phyloP scores from a whole-genome alignment of 129 eudicot species.

The Lactuca sativa region DNA sequence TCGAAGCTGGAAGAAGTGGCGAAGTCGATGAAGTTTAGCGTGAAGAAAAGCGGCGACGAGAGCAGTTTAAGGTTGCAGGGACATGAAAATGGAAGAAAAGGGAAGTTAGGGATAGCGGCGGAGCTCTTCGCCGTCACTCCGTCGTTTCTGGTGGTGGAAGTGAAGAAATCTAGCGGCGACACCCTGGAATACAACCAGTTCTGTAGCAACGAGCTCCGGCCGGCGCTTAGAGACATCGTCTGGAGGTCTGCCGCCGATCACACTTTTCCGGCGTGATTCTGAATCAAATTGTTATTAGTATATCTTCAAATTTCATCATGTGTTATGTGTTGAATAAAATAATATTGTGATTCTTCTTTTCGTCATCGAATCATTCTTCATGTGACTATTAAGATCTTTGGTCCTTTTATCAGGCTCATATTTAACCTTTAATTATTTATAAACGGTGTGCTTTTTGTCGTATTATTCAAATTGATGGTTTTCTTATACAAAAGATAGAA shows the following conservation, averaged over 20 bases:
- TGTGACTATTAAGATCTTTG: background rate
- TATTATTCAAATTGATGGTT: background rate
- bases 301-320: background rate
- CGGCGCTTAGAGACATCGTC: constrained; percentile 74
- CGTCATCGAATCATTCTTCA: constrained; percentile 8
- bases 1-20: constrained; percentile 83
- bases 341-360: background rate
- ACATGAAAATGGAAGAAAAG: constrained; percentile 67
- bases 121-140: constrained; percentile 71
- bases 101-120: constrained; percentile 75
- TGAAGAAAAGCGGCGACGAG: constrained; percentile 53
- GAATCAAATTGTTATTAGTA: background rate
- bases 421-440: background rate
- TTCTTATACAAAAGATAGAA: background rate
- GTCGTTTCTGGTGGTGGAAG: constrained; percentile 76
- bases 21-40: constrained; percentile 47
- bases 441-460: background rate
- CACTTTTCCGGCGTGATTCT: constrained; percentile 31
- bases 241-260: constrained; percentile 48
- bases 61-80: constrained; percentile 74
- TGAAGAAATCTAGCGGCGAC: constrained; percentile 72
- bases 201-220: constrained; percentile 85
- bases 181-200: constrained; percentile 84
- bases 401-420: background rate
- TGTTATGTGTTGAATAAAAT: constrained; percentile 18